phyloP scores from a whole-genome alignment of 176 grass and related monocot genomes.

The Secale cereale region DNA sequence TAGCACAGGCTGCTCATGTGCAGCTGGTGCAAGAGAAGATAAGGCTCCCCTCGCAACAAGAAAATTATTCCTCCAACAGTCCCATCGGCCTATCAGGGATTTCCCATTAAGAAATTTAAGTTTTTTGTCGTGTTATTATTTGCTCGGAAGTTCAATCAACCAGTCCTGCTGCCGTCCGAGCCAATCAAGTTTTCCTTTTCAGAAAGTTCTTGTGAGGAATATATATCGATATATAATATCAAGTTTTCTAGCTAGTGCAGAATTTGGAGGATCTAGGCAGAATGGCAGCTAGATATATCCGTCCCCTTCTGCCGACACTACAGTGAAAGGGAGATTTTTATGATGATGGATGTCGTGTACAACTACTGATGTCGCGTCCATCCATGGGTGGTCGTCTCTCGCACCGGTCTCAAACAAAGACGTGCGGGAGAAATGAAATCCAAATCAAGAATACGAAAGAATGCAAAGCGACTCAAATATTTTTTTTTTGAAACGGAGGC shows the following conservation, averaged over 20 bases:
- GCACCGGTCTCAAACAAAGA: no score
- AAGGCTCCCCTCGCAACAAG: neutral
- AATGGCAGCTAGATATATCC: no score
- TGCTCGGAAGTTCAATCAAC: slow-evolving; percentile 16
- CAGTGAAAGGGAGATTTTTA: no score
- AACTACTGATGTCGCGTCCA: no score
- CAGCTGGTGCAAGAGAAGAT: slow-evolving; percentile 15
- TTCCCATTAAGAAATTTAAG: neutral
- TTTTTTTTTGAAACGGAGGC: no score
- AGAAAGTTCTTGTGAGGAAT: neutral
- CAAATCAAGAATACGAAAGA: no score
- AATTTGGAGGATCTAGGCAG: no score
- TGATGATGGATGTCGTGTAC: no score
- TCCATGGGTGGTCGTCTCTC: no score
- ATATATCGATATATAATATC: neutral
- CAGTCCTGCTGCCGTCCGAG: neutral
- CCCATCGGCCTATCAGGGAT: neutral
- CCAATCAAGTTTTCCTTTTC: neutral
- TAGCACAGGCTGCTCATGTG: slow-evolving; percentile 2
- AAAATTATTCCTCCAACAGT: neutral
- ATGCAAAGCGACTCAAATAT: no score
- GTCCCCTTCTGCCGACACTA: no score
- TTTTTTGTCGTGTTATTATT: neutral
- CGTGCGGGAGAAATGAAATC: no score
- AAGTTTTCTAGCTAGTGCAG: neutral